Evolutionary conservation across 129 eudicot genomes (phyloP), one percentile per base, ranked within the genome.

Genomic region (Centella asiatica): DNA sequence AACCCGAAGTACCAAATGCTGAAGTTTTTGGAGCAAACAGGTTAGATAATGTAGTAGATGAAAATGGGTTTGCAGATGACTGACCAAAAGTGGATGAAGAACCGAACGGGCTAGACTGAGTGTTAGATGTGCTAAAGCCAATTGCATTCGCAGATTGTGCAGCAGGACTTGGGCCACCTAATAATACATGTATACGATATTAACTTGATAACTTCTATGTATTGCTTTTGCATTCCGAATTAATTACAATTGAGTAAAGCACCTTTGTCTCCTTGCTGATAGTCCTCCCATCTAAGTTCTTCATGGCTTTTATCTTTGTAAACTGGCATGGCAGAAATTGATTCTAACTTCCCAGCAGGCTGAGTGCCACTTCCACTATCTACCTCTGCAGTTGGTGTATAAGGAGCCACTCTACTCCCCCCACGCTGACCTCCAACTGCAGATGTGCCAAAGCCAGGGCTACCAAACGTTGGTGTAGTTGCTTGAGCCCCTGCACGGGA

Each of bases 161-260:
- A 34, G 92, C 92, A 71, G 99, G 86, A 78, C 77, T 76, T 19
- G 95, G 96, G 14, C 96, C 99, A 37, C 98, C 96, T 92, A 78
- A 36, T 42, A 39, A 57, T 26, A 18, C n/a, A 69, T 59, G 11
- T 42, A 51, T 17, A 31, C 13, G 49, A 46, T 17, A 25, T 36
- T 44, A 75, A 60, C 66, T 56, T 62, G 48, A 50, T 54, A 2
- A 31, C 2, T 2, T 24, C 4, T 12, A 27, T 39, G 9, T 36
- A 1, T 6, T 63, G 12, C 53, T 22, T 36, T 29, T 34, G 71
- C 50, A 15, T 36, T 53, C 26, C 31, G n/a, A n/a, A n/a, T n/a
- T n/a, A n/a, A n/a, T n/a, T 67, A 31, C n/a, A 40, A 19, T 45
- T 18, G 26, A 32, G 26, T 6, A 31, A 65, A 11, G 7, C 9